These are phyloP conservation scores for Nicotiana attenuata DNA, from an alignment of 257 asterid species.

Conservation along the genomic window DNA sequence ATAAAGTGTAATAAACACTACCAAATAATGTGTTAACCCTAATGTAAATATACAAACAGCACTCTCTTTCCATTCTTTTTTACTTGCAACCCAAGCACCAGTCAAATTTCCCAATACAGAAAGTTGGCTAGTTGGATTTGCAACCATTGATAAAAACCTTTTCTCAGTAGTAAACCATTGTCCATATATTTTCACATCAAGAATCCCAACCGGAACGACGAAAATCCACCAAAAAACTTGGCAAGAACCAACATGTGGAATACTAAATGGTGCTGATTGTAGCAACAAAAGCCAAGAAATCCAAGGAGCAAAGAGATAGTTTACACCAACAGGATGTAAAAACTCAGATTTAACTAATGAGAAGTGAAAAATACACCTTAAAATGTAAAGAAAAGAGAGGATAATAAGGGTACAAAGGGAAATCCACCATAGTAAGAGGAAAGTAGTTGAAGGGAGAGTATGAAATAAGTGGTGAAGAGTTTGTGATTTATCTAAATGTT, in stretches of 20 bases:
- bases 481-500: slow-evolving; percentile 12
- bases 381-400: slow-evolving; percentile 28
- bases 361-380: slow-evolving; percentile 30
- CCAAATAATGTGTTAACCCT: slow-evolving; percentile 38
- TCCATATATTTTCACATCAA: slow-evolving; percentile 45
- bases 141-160: slow-evolving; percentile 37
- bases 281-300: slow-evolving; percentile 39
- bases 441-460: slow-evolving; percentile 28
- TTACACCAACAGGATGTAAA: slow-evolving; percentile 30
- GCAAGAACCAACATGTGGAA: not conserved
- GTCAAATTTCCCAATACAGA: slow-evolving; percentile 48
- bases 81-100: slow-evolving; percentile 38
- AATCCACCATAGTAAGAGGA: slow-evolving; percentile 37
- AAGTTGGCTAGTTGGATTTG: slow-evolving; percentile 47
- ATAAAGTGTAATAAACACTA: slow-evolving; percentile 42
- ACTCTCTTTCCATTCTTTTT: slow-evolving; percentile 42
- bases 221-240: slow-evolving; percentile 17
- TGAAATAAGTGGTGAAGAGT: slow-evolving; percentile 16
- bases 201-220: slow-evolving; percentile 29
- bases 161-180: slow-evolving; percentile 54
- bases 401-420: slow-evolving; percentile 21
- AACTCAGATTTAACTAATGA: slow-evolving; percentile 32
- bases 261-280: slow-evolving; percentile 19
- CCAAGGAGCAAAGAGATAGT: slow-evolving; percentile 43
- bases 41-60: slow-evolving; percentile 36